Conservation (phyloP, 305 asterid genomes). For the Solanum hybrid region DNA sequence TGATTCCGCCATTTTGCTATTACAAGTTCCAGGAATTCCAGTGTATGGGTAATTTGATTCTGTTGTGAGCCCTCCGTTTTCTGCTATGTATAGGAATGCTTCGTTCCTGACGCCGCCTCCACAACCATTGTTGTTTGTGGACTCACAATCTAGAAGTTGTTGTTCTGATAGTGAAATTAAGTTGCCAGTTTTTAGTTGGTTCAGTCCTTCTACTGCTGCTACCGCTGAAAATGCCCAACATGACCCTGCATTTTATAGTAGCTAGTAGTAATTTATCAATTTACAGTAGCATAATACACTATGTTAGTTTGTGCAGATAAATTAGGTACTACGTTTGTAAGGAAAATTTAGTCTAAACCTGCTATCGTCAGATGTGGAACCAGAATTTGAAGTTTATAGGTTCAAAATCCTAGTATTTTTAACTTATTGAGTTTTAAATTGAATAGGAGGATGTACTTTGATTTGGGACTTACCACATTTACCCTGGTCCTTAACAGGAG, state of each 20-base stretch:
- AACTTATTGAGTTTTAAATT: neutral
- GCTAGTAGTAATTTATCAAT: neutral
- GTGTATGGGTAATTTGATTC: conserved; percentile 33
- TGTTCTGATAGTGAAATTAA: conserved; percentile 33
- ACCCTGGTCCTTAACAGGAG: conserved; percentile 41
- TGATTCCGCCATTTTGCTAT: conserved; percentile 11
- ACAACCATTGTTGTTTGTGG: conserved; percentile 23
- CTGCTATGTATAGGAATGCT: conserved; percentile 15
- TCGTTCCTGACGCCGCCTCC: conserved; percentile 22
- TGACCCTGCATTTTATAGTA: conserved; percentile 1
- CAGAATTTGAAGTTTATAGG: neutral
- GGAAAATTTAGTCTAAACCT: neutral
- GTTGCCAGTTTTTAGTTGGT: conserved; percentile 18
- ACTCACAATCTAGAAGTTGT: conserved; percentile 36
- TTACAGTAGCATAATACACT: neutral
- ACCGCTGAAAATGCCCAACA: conserved; percentile 23
- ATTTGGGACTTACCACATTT: conserved; percentile 27
- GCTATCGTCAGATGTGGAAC: neutral
- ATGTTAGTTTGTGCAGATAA: neutral
- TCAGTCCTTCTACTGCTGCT: conserved; percentile 39
- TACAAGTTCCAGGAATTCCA: conserved; percentile 29
- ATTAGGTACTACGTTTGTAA: neutral
- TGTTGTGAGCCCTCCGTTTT: conserved; percentile 32
- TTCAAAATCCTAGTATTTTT: neutral
- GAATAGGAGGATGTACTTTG: neutral